A percentile compares a stretch with the other conserved stretches of the same genome.
These are phyloP conservation scores for Hevea brasiliensis DNA, from an alignment of 345 rosid species.

Conservation along the genomic window DNA sequence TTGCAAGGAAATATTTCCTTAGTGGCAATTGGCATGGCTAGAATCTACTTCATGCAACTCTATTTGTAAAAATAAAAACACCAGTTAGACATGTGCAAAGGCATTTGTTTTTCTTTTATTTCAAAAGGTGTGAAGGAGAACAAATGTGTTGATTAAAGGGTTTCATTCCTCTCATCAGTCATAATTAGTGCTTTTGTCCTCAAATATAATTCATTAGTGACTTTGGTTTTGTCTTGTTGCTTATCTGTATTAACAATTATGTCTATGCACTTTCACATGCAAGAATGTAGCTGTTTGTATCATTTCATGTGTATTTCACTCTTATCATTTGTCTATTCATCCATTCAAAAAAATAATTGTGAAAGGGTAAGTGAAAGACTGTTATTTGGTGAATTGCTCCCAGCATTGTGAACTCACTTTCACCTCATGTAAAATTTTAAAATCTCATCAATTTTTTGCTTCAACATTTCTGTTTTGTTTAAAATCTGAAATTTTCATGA, in stretches of 20 bases:
- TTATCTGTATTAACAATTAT: neutral
- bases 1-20: neutral
- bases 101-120: neutral
- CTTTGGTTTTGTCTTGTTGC: neutral
- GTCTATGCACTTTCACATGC: neutral
- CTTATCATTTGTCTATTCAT: neutral
- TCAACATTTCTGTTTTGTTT: neutral
- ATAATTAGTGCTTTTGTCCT: neutral
- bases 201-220: no score
- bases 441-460: neutral
- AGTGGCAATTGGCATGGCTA: neutral
- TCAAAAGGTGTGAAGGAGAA: neutral
- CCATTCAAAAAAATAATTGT: no score
- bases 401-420: neutral
- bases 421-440: neutral
- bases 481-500: neutral
- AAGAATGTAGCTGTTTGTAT: neutral
- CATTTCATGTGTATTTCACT: neutral
- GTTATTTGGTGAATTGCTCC: neutral
- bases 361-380: no score
- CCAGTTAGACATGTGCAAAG: neutral
- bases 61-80: slow-evolving; percentile 45
- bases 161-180: neutral
- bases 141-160: no score
- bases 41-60: neutral